These are phyloP conservation scores for Perkinsus chesapeaki DNA, from an alignment of 169 alveolate species.

Conservation along the genomic window DNA sequence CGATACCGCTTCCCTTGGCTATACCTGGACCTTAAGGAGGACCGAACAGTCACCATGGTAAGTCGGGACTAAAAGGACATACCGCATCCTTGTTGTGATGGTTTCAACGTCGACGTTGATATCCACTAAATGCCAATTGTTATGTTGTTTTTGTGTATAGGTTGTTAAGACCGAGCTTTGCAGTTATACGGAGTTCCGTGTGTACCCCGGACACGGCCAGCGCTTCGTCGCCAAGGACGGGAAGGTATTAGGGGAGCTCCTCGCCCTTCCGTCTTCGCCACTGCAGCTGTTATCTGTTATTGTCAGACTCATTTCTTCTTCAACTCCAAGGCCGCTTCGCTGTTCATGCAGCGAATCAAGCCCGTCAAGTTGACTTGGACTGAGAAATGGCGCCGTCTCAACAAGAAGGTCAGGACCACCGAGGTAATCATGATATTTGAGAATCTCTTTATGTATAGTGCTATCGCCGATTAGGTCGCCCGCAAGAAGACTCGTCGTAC, in stretches of 20 bases:
- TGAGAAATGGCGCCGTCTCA: conserved; percentile 90
- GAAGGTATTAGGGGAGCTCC: conserved; percentile 55
- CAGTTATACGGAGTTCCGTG: conserved; percentile 91
- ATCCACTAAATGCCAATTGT: neutral
- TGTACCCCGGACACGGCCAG: conserved; percentile 97
- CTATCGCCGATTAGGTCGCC: conserved; percentile 30
- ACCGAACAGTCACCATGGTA: conserved; percentile 4
- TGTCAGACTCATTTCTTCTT: conserved; percentile 48
- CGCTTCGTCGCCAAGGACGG: conserved; percentile 93
- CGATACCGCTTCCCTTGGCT: neutral
- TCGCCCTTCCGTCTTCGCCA: conserved; percentile 25
- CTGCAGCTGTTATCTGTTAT: neutral
- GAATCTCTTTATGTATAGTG: conserved; percentile 17
- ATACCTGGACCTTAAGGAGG: neutral
- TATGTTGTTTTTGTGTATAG: neutral
- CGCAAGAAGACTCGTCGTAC: conserved; percentile 53
- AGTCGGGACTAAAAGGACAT: too few species aligned
- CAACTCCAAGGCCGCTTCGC: conserved; percentile 80
- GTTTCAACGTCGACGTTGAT: too few species aligned
- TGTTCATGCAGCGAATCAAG: conserved; percentile 84
- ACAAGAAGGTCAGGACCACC: conserved; percentile 68
- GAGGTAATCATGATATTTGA: neutral
- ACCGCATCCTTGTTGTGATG: too few species aligned
- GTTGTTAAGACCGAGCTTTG: conserved; percentile 89
- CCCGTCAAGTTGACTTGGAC: conserved; percentile 95